These are phyloP conservation scores for Globisporangium echinulatum DNA, from an alignment of 352 stramenopile species.

Conservation along the genomic window DNA sequence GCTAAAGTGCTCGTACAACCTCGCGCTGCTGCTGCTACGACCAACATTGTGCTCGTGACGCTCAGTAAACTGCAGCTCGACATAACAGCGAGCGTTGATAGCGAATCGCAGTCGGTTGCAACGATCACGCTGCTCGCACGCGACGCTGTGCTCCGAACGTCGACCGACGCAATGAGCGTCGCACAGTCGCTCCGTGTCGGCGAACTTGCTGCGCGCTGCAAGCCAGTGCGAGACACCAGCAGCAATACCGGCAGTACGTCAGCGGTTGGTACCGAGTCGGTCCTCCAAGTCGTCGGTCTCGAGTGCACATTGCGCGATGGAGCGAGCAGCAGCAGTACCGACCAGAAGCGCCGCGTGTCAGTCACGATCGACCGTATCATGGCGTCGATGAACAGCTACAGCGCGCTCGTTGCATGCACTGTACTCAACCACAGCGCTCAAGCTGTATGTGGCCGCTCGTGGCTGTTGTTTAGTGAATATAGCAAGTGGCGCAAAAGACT, in stretches of 20 bases:
- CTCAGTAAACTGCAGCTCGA: constrained; percentile 22
- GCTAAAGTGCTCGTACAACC: no score
- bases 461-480: no score
- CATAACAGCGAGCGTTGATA: constrained; percentile 7
- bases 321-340: not conserved
- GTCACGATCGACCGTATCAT: constrained; percentile 1
- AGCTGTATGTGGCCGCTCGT: not conserved
- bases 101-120: not conserved
- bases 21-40: not conserved
- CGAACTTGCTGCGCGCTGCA: constrained; percentile 7
- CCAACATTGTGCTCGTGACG: constrained; percentile 22
- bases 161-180: not conserved
- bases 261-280: not conserved
- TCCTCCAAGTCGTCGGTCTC: constrained; percentile 6
- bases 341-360: not conserved
- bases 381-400: constrained; percentile 1
- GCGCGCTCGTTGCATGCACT: constrained; percentile 1
- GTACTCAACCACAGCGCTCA: not conserved
- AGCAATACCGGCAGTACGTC: no score
- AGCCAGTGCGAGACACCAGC: not conserved
- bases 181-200: constrained; percentile 2
- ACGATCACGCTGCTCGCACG: constrained; percentile 3
- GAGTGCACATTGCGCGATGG: not conserved
- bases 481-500: no score
- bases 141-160: constrained; percentile 6